Base-by-base conservation (phyloP, 768 basidiomycete genomes). In the Cyclocybe cylindracea region DNA sequence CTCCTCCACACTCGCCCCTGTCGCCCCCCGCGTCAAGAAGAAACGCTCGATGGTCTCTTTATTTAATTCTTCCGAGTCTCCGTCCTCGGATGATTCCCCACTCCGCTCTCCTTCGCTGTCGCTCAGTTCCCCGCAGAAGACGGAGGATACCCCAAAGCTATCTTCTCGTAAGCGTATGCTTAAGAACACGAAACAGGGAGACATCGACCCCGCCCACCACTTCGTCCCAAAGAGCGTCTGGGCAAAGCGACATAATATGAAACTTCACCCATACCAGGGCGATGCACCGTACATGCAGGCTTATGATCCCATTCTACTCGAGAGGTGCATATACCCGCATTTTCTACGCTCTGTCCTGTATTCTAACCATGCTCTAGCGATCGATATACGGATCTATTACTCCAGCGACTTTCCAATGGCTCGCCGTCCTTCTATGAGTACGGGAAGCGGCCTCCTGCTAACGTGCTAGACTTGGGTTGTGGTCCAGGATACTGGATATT, bases 401-500 rank as follows among this genome's bases (percentile, higher is more conserved):
- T 89, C 11, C 77, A 71, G 35, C 82, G 78, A n/a, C 72, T 92
- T 11, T 78, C 73, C 39, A 70, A 72, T 2, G 75, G 74, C 4
- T 77, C 78, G 0, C 88, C 89, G 0, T 80, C 83, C 0, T 91
- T 92, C 60, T 74, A 80, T 50, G 68, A 78, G 52, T 79, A 77
- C 54, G 62, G 72, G 34, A 72, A 74, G 18, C 68, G 67, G n/a
- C 73, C 75, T 0, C 85, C 88, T 1, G 62, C 67, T 1, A 69
- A 72, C 10, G 83, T 86, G 18, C 76, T 93, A 6, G 90, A 92
- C 60, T 67, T 93, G 10, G 91, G 91, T 2, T 91, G 89, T 64
- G 90, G 91, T 9, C 58, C 78, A 42, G 89, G 89, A 0, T 62
- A 78, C 43, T 93, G 91, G 91, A 72, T 84, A 5, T 52, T 82